These are phyloP conservation scores for Daedalea quercina DNA, from an alignment of 768 basidiomycete species.

Conservation along the genomic window DNA sequence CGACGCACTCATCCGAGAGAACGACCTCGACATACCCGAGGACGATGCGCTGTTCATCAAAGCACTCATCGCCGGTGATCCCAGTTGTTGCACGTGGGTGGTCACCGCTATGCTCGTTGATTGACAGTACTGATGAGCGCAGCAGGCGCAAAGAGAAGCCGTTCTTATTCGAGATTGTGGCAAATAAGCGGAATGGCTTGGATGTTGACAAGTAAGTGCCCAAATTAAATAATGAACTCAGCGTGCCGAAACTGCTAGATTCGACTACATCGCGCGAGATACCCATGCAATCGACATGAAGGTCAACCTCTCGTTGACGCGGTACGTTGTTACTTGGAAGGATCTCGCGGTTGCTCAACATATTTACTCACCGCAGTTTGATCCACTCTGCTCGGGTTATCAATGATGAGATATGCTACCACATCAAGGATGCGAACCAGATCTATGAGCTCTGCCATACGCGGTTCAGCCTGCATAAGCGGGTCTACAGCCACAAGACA, in stretches of 20 bases:
- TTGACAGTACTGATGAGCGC: neutral
- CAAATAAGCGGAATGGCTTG: slow-evolving; percentile 74
- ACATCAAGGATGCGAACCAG: slow-evolving; percentile 75
- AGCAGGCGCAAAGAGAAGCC: slow-evolving; percentile 39
- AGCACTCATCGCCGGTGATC: slow-evolving; percentile 70
- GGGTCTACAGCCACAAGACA: slow-evolving; percentile 78
- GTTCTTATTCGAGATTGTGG: slow-evolving; percentile 81
- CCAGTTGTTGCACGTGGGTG: slow-evolving; percentile 42
- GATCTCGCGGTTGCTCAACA: neutral
- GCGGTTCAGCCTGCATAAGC: slow-evolving; percentile 76
- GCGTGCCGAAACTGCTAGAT: slow-evolving; percentile 32
- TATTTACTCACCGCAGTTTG: slow-evolving; percentile 37
- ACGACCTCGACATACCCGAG: slow-evolving; percentile 40
- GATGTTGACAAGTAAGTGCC: slow-evolving; percentile 75
- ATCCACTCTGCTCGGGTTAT: slow-evolving; percentile 72
- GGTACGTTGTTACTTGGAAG: slow-evolving; percentile 19
- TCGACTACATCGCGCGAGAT: slow-evolving; percentile 79
- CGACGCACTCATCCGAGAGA: slow-evolving; percentile 53
- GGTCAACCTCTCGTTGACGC: slow-evolving; percentile 43
- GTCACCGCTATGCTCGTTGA: neutral
- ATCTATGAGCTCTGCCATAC: slow-evolving; percentile 70
- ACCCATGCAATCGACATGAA: slow-evolving; percentile 63
- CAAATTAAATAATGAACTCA: neutral
- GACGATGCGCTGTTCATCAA: slow-evolving; percentile 60
- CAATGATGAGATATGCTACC: slow-evolving; percentile 69